These are phyloP conservation scores for Phaseolus lunatus DNA, from an alignment of 306 rosid species.

Conservation along the genomic window DNA sequence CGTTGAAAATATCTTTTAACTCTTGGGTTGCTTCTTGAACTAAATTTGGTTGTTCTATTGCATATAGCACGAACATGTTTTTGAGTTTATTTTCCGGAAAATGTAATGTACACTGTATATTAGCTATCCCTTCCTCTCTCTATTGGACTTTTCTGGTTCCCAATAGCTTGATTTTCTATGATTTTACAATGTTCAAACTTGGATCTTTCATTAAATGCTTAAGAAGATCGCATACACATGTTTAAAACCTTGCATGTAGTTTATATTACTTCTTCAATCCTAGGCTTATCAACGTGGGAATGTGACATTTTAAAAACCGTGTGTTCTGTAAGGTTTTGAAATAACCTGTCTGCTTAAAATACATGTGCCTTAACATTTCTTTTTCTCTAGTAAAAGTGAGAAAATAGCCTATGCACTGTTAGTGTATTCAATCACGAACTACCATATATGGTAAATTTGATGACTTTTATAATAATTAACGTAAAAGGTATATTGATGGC, in stretches of 20 bases:
- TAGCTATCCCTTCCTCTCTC: background rate
- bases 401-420: background rate
- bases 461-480: no score
- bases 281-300: no score
- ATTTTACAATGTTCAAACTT: background rate
- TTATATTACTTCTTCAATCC: no score
- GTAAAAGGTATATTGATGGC: no score
- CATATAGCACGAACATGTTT: constrained; percentile 29
- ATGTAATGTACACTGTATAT: background rate
- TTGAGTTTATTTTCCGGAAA: background rate
- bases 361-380: constrained; percentile 10
- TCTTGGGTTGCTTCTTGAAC: constrained; percentile 26
- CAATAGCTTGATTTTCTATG: background rate
- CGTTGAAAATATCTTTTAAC: constrained; percentile 32
- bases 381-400: background rate
- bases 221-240: background rate
- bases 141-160: background rate
- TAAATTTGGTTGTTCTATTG: constrained; percentile 12
- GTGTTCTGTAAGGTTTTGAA: constrained; percentile 13
- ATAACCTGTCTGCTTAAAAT: background rate
- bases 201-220: background rate
- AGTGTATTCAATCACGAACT: background rate
- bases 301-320: constrained; percentile 9
- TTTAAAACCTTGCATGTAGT: constrained; percentile 11
- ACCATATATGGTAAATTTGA: no score